These are phyloP conservation scores for Phytophthora hibernalis DNA, from an alignment of 352 stramenopile genomes.

Conservation along the genomic window DNA sequence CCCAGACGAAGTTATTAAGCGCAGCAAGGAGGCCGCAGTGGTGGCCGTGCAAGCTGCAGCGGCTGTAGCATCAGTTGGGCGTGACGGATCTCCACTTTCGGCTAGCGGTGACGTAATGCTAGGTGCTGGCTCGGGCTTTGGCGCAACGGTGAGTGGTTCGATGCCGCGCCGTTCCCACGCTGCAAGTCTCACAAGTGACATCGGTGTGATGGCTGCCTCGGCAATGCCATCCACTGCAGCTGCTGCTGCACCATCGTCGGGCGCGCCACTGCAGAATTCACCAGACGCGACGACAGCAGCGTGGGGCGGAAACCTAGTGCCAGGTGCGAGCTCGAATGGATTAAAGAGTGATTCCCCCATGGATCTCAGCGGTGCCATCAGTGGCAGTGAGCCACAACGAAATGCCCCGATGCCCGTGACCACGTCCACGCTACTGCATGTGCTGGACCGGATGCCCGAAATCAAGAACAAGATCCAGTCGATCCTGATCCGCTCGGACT, in stretches of 20 bases:
- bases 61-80: constrained; percentile 62
- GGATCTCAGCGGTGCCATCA: constrained; percentile 23
- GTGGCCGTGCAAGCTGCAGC: constrained; percentile 77
- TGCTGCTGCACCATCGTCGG: constrained; percentile 17
- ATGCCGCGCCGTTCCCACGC: constrained; percentile 53
- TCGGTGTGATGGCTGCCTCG: constrained; percentile 23
- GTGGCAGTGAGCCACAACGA: constrained; percentile 21
- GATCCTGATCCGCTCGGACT: constrained; percentile 85
- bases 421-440: constrained; percentile 80
- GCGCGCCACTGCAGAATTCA: constrained; percentile 5
- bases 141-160: constrained; percentile 38
- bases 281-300: constrained; percentile 29
- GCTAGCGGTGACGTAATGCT: constrained; percentile 60
- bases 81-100: constrained; percentile 55
- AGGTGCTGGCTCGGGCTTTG: constrained; percentile 54
- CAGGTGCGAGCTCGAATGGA: constrained; percentile 33
- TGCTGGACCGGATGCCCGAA: constrained; percentile 88
- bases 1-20: constrained; percentile 89
- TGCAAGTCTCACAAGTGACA: constrained; percentile 42
- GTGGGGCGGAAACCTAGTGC: constrained; percentile 42
- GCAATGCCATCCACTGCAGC: constrained; percentile 20
- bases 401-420: constrained; percentile 68
- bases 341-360: constrained; percentile 13
- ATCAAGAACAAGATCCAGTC: constrained; percentile 92
- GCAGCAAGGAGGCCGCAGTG: constrained; percentile 82